phyloP scores from a whole-genome alignment of 2,329 filamentous ascomycete genomes.

The Sporothrix globosa region DNA sequence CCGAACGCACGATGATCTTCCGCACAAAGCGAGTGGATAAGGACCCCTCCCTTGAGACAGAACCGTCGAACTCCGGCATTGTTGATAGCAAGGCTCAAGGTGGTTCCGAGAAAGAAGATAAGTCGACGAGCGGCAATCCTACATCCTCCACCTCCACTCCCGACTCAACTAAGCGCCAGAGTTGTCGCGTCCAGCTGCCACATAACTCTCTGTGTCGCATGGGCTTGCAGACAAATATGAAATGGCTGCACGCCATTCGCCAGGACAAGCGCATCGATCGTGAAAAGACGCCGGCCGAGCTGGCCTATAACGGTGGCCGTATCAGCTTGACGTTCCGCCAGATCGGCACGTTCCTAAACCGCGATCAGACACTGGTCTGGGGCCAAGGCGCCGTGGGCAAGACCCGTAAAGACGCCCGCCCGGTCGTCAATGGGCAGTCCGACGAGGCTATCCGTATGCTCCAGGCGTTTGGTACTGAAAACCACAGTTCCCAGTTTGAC shows the following conservation, averaged over 20 bases:
- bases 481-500: conserved; percentile 70
- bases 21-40: conserved; percentile 72
- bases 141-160: neutral
- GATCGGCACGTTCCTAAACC: conserved; percentile 82
- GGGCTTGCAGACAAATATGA: conserved; percentile 77
- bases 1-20: conserved; percentile 85
- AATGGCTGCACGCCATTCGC: conserved; percentile 91
- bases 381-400: conserved; percentile 85
- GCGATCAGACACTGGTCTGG: conserved; percentile 73
- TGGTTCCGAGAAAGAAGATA: neutral
- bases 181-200: conserved; percentile 72
- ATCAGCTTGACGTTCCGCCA: conserved; percentile 90
- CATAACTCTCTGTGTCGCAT: conserved; percentile 89
- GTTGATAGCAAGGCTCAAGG: conserved; percentile 26
- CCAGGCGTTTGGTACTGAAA: conserved; percentile 81
- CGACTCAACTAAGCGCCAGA: conserved; percentile 52
- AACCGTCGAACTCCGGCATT: conserved; percentile 28
- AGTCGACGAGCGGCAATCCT: conserved; percentile 35
- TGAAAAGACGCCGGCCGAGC: conserved; percentile 71
- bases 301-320: conserved; percentile 72
- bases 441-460: conserved; percentile 70
- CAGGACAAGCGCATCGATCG: conserved; percentile 74
- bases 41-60: conserved; percentile 42
- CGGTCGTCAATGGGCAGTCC: conserved; percentile 70
- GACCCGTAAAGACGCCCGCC: conserved; percentile 58